Conservation (phyloP, 176 grass and related monocot genomes). For the Hordeum marinum region DNA sequence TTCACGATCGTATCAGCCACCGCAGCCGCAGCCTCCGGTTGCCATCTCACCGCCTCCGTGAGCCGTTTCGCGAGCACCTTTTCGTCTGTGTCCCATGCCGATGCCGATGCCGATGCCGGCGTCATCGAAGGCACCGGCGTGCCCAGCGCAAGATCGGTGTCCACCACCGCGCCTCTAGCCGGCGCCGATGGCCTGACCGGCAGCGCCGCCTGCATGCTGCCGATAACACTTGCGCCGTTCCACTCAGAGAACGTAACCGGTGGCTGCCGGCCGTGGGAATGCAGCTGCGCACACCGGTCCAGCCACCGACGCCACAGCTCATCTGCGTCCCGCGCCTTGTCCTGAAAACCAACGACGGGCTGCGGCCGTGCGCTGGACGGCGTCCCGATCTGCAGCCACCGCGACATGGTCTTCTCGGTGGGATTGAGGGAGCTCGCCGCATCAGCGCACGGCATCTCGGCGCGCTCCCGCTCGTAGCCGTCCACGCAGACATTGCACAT, state of each 20-base stretch:
- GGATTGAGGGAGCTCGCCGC: background rate
- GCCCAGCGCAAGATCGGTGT: constrained; percentile 56
- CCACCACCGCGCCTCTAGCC: constrained; percentile 23
- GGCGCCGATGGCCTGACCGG: background rate
- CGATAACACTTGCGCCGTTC: constrained; percentile 28
- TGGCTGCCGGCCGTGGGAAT: constrained; percentile 3
- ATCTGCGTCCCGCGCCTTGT: constrained; percentile 37
- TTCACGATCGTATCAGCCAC: constrained; percentile 37
- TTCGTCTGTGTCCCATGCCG: background rate
- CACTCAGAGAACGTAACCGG: constrained; percentile 35
- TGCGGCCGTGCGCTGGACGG: constrained; percentile 16
- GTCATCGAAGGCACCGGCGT: background rate
- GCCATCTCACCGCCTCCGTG: constrained; percentile 51
- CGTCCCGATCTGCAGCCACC: constrained; percentile 64
- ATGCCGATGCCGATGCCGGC: background rate
- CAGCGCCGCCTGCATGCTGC: constrained; percentile 18
- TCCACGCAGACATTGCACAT: constrained; percentile 44
- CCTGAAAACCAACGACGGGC: constrained; percentile 32
- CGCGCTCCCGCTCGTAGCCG: constrained; percentile 47
- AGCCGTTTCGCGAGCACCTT: constrained; percentile 53
- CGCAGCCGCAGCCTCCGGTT: constrained; percentile 51
- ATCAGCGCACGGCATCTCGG: background rate
- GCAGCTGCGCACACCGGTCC: constrained; percentile 47
- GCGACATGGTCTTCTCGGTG: constrained; percentile 32
- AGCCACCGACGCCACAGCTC: constrained; percentile 48